A percentile compares a stretch with the other conserved stretches of the same genome.
Evolutionary conservation across 108 stramenopile genomes (phyloP).

Genomic region (Schizochytrium sp.): DNA sequence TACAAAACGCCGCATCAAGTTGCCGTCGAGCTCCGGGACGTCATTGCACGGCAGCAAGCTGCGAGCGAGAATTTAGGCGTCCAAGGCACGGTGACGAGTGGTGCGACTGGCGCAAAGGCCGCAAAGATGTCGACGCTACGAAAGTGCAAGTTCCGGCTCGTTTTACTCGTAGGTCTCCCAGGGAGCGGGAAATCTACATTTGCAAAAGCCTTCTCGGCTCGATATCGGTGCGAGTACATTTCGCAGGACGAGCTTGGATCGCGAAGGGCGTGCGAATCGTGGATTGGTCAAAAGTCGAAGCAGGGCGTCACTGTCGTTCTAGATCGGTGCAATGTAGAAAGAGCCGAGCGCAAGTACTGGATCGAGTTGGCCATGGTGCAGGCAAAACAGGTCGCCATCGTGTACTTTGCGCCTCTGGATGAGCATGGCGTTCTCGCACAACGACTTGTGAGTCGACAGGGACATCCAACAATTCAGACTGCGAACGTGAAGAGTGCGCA

Average conservation of each 20-base stretch:
- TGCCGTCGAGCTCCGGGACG: neutral
- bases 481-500: neutral
- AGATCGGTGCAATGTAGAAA: neutral
- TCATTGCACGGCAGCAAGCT: neutral
- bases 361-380: neutral
- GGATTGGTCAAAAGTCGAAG: neutral
- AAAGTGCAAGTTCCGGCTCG: neutral
- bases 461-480: neutral
- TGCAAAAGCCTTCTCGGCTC: neutral
- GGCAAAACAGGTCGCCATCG: neutral
- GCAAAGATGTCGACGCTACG: neutral
- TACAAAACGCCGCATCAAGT: neutral
- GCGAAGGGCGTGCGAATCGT: neutral
- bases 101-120: neutral
- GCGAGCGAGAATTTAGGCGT: too few relatives aligned
- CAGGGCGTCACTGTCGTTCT: neutral
- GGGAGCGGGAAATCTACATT: neutral
- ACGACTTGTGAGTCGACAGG: neutral
- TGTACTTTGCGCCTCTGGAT: neutral
- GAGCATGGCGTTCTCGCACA: neutral
- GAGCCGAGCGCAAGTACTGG: neutral
- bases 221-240: neutral
- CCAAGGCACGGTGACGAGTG: too few relatives aligned
- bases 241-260: neutral
- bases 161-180: neutral